Evolutionary conservation across 805 yeast genomes (phyloP), one percentile per base, ranked within the genome.

Genomic region (Yueomyces sp.): DNA sequence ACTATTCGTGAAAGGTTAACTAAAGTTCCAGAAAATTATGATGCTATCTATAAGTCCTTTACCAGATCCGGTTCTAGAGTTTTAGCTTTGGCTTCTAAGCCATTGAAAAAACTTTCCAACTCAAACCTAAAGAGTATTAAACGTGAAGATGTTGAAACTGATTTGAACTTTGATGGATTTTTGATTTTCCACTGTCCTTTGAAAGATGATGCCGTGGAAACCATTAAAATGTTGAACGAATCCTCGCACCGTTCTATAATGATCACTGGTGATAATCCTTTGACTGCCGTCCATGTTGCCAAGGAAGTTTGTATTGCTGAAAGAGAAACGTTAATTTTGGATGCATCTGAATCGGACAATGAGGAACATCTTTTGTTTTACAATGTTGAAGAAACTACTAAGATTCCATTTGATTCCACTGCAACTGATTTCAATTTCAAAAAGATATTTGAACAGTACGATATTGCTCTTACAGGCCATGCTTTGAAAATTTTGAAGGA

Each of bases 201-300:
- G 73, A 92, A 92, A 64, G 73, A 72, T 36, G 98, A 92, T 66
- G 98, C 98, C 36, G 69, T 85, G 59, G 94, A 79, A 52, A 82
- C 95, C 37, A 79, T 92, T 52, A 72, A 77, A 56, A 90, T 87
- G 96, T 73, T 92, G 64, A 90, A 86, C 64, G 94, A 86, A 59
- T 87, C 96, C 1, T 78, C 90, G 44, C 98, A 92, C 63, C 86
- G 98, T 60, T 85, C 86, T 61, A 78, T 92, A 38, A 92, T 92
- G 98, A 92, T 92, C 53, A 92, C 98, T 41, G 98, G 98, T 72
- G 98, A 92, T 66, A 92, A 90, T 64, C 96, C 98, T 37, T 75
- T 92, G 59, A 92, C 98, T 52, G 98, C 98, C 32, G 92, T 92
- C 48, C 96, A 90, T 61, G 98, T 92, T 53, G 97, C 97, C 27